Percentiles rank a stretch among this genome's conserved stretches.
Evolutionary conservation across 495 filamentous ascomycete species (phyloP).

Genomic region (Aspergillus mulundensis): DNA sequence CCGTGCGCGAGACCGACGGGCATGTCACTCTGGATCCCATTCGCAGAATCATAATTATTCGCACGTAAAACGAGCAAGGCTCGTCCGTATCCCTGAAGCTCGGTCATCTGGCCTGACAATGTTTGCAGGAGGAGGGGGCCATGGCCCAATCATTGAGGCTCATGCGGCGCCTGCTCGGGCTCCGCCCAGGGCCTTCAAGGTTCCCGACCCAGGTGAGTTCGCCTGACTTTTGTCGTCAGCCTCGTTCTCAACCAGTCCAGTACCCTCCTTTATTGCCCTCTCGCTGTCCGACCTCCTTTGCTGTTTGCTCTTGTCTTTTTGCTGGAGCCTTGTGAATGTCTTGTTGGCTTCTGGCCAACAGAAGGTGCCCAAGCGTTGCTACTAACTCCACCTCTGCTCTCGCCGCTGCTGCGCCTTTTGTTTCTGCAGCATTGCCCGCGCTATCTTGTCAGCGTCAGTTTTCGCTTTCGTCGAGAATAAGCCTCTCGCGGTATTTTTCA

Average conservation of each 20-base stretch:
- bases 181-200: neutral
- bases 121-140: slow-evolving; percentile 1
- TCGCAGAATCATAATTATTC: neutral
- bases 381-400: slow-evolving; percentile 9
- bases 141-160: slow-evolving; percentile 14
- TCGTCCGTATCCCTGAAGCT: neutral
- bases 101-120: slow-evolving; percentile 7
- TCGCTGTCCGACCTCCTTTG: slow-evolving; percentile 9
- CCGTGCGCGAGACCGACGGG: neutral
- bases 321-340: slow-evolving; percentile 30
- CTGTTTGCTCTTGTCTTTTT: slow-evolving; percentile 8
- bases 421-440: slow-evolving; percentile 10
- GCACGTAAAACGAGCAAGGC: neutral
- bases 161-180: neutral
- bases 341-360: slow-evolving; percentile 24
- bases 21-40: neutral
- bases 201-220: slow-evolving; percentile 1
- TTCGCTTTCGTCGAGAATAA: neutral
- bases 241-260: neutral
- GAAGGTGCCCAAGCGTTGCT: slow-evolving; percentile 31
- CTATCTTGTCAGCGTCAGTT: neutral
- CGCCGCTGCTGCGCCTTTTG: slow-evolving; percentile 4
- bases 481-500: neutral
- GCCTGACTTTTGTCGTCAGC: slow-evolving; percentile 6
- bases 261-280: slow-evolving; percentile 1